Evolutionary conservation across 331 rosid species (phyloP), one percentile per base, ranked within the genome.

Genomic region (Quercus phellos): DNA sequence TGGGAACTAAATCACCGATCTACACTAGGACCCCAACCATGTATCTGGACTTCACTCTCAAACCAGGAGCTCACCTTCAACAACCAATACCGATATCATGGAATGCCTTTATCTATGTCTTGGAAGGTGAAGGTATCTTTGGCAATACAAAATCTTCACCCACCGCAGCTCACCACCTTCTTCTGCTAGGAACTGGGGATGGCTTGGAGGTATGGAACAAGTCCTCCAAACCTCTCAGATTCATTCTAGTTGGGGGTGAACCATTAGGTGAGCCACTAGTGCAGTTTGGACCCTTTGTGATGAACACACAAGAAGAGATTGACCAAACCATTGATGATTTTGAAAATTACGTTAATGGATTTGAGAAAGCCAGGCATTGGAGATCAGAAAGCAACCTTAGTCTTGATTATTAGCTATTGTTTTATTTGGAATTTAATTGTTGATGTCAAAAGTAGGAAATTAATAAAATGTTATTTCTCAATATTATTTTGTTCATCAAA

Each of bases 311-410:
- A 54, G 90, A 92, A 71, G 97, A 92, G 79, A 90, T 94, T 78
- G 92, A 92, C n/a, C 95, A 92, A 70, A 89, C 98, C 38, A 78
- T 94, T 78, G 93, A 90, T 77, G 98, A 94, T 63, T 94, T 87
- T 76, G 98, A 94, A 53, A 94, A 89, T 59, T 90, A 55, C 67
- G 73, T 77, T 51, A 94, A 94, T 55, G 98, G 98, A 29, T 94
- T 94, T 86, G 98, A 92, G 89, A 92, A 92, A 72, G 98, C 97
- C 10, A 88, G 87, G 80, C 90, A 94, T 12, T 92, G 98, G 97
- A 92, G 82, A 29, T 92, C 98, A 74, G 81, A 88, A n/a, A 66
- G 26, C 7, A 2, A 0, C 16, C 64, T 77, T 24, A 22, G 67
- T 29, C 85, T 75, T 74, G 90, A 76, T 16, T 77, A 79, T 54